Percentiles rank a stretch among this genome's conserved stretches.
Evolutionary conservation across 2,329 filamentous ascomycete species (phyloP).

Genomic region (Fusarium scirpi): DNA sequence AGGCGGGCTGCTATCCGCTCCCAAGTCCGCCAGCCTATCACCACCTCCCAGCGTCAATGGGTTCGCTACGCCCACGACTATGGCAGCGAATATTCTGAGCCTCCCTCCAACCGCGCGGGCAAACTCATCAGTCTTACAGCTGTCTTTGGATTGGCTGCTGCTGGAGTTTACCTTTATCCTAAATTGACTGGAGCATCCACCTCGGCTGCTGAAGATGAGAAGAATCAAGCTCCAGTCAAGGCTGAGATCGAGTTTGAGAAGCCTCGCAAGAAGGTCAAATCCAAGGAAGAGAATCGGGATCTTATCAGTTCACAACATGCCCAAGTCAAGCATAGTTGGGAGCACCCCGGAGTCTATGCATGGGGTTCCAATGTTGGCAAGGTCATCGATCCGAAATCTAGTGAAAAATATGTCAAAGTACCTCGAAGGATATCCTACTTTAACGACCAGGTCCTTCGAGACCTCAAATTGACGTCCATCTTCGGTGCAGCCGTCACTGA

Average conservation of each 20-base stretch:
- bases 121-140: conserved; percentile 49
- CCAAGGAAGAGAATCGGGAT: conserved; percentile 79
- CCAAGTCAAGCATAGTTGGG: conserved; percentile 85
- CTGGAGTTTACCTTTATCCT: conserved; percentile 56
- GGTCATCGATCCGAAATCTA: conserved; percentile 87
- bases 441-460: conserved; percentile 83
- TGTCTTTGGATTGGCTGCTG: conserved; percentile 55
- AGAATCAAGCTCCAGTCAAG: conserved; percentile 44
- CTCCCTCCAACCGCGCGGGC: conserved; percentile 43
- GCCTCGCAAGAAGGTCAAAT: conserved; percentile 65
- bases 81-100: conserved; percentile 42
- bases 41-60: conserved; percentile 48
- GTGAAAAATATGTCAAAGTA: conserved; percentile 81
- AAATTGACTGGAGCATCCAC: conserved; percentile 48
- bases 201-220: conserved; percentile 31
- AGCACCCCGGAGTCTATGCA: conserved; percentile 88
- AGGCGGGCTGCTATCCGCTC: conserved; percentile 47
- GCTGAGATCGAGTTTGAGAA: conserved; percentile 77
- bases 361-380: conserved; percentile 91
- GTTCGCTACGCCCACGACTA: conserved; percentile 47
- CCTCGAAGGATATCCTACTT: conserved; percentile 85
- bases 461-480: conserved; percentile 84
- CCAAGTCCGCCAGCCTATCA: conserved; percentile 37
- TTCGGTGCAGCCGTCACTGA: conserved; percentile 91
- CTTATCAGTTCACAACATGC: conserved; percentile 86